Percentiles rank a stretch among this genome's conserved stretches.
Evolutionary conservation across 2,329 filamentous ascomycete species (phyloP).

Genomic region (Pleurostoma richardsiae): DNA sequence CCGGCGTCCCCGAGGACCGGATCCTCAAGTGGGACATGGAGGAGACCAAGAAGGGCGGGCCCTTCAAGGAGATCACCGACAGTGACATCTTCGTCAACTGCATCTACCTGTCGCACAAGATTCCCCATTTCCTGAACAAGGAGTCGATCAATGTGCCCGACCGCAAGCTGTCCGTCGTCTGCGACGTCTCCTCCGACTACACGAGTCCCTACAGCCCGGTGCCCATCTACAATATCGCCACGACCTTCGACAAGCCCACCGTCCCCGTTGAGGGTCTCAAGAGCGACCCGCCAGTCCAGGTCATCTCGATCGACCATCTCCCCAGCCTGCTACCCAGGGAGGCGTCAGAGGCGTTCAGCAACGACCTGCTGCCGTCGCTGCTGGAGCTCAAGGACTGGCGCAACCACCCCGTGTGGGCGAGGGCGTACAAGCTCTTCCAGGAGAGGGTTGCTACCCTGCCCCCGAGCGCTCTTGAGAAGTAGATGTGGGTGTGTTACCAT

Average conservation of each 20-base stretch:
- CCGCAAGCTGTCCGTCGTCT: slow-evolving; percentile 74
- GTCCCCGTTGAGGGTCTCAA: slow-evolving; percentile 63
- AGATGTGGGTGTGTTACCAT: background rate
- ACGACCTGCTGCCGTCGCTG: slow-evolving; percentile 71
- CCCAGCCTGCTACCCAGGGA: slow-evolving; percentile 81
- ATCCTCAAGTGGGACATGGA: slow-evolving; percentile 70
- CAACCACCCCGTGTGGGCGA: slow-evolving; percentile 72
- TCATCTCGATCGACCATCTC: slow-evolving; percentile 86
- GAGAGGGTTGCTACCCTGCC: slow-evolving; percentile 63
- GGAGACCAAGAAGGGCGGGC: slow-evolving; percentile 72
- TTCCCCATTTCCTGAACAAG: slow-evolving; percentile 74
- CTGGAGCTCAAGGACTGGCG: slow-evolving; percentile 71
- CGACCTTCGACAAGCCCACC: slow-evolving; percentile 84
- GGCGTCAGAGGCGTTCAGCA: slow-evolving; percentile 77
- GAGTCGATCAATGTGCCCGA: slow-evolving; percentile 61
- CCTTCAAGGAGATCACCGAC: slow-evolving; percentile 73
- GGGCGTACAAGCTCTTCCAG: slow-evolving; percentile 78
- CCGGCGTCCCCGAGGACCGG: slow-evolving; percentile 64
- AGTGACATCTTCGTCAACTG: slow-evolving; percentile 78
- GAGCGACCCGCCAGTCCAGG: slow-evolving; percentile 57
- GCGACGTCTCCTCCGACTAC: slow-evolving; percentile 73
- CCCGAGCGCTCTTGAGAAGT: slow-evolving; percentile 9
- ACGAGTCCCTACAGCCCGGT: slow-evolving; percentile 67
- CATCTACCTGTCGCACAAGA: slow-evolving; percentile 78
- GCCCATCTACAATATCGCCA: slow-evolving; percentile 79